These are phyloP conservation scores for Deuterostichococcus epilithicus DNA, from an alignment of 139 green algal species.

Conservation along the genomic window DNA sequence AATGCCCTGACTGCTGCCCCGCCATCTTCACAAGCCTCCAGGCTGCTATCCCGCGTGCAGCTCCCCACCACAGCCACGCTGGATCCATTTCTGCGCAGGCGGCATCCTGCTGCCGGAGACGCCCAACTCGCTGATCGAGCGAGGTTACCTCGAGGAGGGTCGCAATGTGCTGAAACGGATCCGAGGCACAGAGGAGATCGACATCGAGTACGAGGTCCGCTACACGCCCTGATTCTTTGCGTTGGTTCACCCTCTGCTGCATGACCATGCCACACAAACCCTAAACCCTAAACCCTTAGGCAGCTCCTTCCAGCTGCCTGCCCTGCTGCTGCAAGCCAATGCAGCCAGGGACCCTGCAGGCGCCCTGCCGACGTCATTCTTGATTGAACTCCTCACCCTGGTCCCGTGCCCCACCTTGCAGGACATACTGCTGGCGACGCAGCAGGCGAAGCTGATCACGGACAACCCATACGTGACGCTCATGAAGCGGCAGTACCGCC, in stretches of 20 bases:
- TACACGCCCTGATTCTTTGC: no score
- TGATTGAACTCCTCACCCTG: no score
- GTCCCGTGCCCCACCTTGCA: no score
- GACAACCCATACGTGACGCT: slow-evolving; percentile 22
- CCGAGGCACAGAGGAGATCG: slow-evolving; percentile 24
- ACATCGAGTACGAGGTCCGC: slow-evolving; percentile 24
- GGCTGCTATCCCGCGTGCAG: slow-evolving; percentile 41
- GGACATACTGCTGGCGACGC: not conserved
- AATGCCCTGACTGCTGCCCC: slow-evolving; percentile 47
- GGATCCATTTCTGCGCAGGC: slow-evolving; percentile 21
- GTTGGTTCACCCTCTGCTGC: no score
- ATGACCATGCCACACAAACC: no score
- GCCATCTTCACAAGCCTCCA: slow-evolving; percentile 27
- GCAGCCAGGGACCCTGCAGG: no score
- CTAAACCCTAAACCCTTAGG: no score
- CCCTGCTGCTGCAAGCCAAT: no score
- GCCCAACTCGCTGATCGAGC: slow-evolving; percentile 69
- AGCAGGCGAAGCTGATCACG: slow-evolving; percentile 1
- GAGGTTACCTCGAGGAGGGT: slow-evolving; percentile 44
- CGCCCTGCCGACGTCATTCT: no score
- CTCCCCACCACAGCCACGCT: slow-evolving; percentile 30
- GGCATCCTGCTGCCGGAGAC: slow-evolving; percentile 66
- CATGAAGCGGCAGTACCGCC: slow-evolving; percentile 14
- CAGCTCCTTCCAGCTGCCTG: no score
- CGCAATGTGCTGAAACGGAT: slow-evolving; percentile 44